A percentile compares a stretch with the other conserved stretches of the same genome.
phyloP scores from a whole-genome alignment of 306 rosid genomes.

The Fagus crenata region DNA sequence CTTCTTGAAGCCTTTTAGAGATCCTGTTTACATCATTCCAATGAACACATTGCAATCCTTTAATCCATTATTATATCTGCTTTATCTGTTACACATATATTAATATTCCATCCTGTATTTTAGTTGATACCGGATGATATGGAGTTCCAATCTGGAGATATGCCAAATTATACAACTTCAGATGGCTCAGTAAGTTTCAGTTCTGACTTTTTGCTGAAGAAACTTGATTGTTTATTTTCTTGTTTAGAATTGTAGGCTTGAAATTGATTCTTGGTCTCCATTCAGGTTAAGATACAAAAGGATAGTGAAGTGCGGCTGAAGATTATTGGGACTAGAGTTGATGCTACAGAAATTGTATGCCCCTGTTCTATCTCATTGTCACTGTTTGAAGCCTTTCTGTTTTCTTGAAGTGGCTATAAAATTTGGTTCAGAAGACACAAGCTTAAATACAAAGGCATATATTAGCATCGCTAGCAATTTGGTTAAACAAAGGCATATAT shows the following conservation, averaged over 20 bases:
- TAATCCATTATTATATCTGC: background rate
- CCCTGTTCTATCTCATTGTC: background rate
- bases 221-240: background rate
- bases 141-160: slow-evolving; percentile 95
- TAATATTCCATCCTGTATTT: background rate
- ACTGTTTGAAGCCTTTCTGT: background rate
- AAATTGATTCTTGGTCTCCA: slow-evolving; percentile 28
- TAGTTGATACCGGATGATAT: slow-evolving; percentile 98
- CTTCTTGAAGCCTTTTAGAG: background rate
- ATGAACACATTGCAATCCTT: too few relatives aligned
- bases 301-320: slow-evolving; percentile 96
- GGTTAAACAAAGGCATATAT: background rate
- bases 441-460: background rate
- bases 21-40: too few relatives aligned
- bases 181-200: slow-evolving; percentile 79
- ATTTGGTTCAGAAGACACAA: background rate
- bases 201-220: slow-evolving; percentile 17
- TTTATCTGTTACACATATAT: background rate
- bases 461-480: background rate
- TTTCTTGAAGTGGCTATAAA: background rate
- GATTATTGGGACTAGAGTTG: slow-evolving; percentile 96
- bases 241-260: slow-evolving; percentile 1
- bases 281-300: slow-evolving; percentile 94
- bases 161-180: slow-evolving; percentile 94
- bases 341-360: slow-evolving; percentile 94